These are phyloP conservation scores for Ustilago shanxiensis DNA, from an alignment of 1,284 basidiomycete species.

Conservation along the genomic window DNA sequence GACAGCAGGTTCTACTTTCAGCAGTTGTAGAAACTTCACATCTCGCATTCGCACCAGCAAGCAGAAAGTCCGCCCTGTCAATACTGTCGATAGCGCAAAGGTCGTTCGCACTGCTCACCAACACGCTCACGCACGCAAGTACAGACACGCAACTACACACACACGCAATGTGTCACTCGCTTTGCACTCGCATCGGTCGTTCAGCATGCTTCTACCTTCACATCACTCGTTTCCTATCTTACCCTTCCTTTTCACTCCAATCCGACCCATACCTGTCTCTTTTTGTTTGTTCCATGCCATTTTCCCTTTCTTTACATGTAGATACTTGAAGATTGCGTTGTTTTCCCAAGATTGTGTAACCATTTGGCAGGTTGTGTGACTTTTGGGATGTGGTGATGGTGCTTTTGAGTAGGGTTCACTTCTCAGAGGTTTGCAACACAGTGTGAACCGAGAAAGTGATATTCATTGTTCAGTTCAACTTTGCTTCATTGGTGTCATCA, in stretches of 20 bases:
- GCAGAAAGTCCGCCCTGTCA: no score
- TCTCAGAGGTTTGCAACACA: no score
- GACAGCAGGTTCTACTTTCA: no score
- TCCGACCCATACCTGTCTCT: background rate
- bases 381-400: no score
- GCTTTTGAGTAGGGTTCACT: no score
- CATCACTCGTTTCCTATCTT: background rate
- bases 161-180: background rate
- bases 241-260: background rate
- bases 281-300: background rate
- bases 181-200: background rate
- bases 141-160: background rate
- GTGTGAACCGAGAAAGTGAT: no score
- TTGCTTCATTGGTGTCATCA: no score
- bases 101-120: background rate
- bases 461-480: no score
- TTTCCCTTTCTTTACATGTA: background rate
- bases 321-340: conserved; percentile 5
- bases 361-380: background rate
- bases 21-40: no score
- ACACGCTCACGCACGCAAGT: background rate
- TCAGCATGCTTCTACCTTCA: background rate
- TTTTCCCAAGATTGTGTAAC: background rate
- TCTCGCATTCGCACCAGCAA: no score
- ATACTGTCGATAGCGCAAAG: no score